Evolutionary conservation across 306 rosid species (phyloP), one percentile per base, ranked within the genome.

Genomic region (Alnus glutinosa): DNA sequence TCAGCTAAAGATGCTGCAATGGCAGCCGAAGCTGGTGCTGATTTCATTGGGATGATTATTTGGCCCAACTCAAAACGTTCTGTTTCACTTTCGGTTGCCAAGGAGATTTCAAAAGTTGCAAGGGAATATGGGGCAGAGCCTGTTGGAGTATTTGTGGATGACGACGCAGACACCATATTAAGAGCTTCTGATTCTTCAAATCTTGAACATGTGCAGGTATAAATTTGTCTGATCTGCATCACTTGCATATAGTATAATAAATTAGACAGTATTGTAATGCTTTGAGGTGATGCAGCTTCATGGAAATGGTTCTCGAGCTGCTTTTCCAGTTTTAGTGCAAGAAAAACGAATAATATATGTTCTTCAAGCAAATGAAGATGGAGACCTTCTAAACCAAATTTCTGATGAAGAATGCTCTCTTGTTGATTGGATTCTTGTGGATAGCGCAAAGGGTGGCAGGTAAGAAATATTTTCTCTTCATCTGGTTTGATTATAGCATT

Each of bases 1-100:
- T 91, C 98, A 51, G 90, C 94, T 48, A 88, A 84, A 82, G 99
- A 95, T 90, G 98, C 96, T 61, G 94, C 93, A 44, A 70, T 90
- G 91, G 99, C 97, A 50, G 91, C 96, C n/a, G 94, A 91, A 86
- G 95, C 99, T 77, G 98, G 99, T 75, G 98, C 96, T 73, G 84
- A 95, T 86, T 90, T 95, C 50, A 90, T 95, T 83, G 98, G 99
- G 81, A 93, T 95, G 97, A 93, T 95, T 52, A 59, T 93, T 74
- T 95, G 98, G 97, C 94, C 99, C 66, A 88, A 93, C 84, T 93
- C 99, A 10, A 91, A 89, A 83, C 97, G 99, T 48, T 93, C 97
- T 18, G 87, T 95, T 86, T 90, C 99, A 15, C 81, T 84, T 50
- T 75, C 98, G 7, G 89, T 87, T 75, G 98, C 99, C 54, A 95